These are phyloP conservation scores for Exophiala phaeomuriformis DNA, from an alignment of 2,329 filamentous ascomycete species.

Conservation along the genomic window DNA sequence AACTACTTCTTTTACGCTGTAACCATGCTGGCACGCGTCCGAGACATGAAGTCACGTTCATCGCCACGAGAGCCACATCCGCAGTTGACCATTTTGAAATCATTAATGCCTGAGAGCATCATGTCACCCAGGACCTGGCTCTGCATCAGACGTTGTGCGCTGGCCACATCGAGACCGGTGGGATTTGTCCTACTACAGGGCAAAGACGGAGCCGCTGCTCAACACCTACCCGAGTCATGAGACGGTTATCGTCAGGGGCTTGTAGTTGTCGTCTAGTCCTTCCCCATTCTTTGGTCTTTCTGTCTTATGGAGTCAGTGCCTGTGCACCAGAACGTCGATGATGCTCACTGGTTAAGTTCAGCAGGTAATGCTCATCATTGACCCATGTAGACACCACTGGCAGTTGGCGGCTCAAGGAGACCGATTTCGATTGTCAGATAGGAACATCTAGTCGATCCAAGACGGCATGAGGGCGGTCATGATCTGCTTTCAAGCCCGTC, in stretches of 20 bases:
- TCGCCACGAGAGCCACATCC: conserved; percentile 6
- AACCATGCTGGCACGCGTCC: conserved; percentile 19
- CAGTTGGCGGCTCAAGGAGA: background rate
- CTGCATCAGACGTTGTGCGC: background rate
- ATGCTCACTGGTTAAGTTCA: background rate
- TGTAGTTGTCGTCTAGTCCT: conserved; percentile 2
- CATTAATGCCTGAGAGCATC: background rate
- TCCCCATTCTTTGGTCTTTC: background rate
- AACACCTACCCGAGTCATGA: conserved; percentile 3
- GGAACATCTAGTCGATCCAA: conserved; percentile 4
- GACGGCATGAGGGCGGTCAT: conserved; percentile 9
- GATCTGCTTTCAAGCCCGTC: conserved; percentile 4
- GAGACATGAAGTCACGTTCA: conserved; percentile 20
- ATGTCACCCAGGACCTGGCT: background rate
- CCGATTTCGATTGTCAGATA: conserved; percentile 8
- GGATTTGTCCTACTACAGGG: background rate
- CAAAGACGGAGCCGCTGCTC: background rate
- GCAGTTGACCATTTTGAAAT: background rate
- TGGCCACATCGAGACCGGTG: background rate
- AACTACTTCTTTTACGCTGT: background rate
- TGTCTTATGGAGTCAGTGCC: conserved; percentile 4
- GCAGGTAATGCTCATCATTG: background rate
- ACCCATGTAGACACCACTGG: background rate
- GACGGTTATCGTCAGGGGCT: conserved; percentile 10
- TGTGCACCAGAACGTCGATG: conserved; percentile 18